These are phyloP conservation scores for Vaccinium corymbosum DNA, from an alignment of 148 eudicot genomes.

Conservation along the genomic window DNA sequence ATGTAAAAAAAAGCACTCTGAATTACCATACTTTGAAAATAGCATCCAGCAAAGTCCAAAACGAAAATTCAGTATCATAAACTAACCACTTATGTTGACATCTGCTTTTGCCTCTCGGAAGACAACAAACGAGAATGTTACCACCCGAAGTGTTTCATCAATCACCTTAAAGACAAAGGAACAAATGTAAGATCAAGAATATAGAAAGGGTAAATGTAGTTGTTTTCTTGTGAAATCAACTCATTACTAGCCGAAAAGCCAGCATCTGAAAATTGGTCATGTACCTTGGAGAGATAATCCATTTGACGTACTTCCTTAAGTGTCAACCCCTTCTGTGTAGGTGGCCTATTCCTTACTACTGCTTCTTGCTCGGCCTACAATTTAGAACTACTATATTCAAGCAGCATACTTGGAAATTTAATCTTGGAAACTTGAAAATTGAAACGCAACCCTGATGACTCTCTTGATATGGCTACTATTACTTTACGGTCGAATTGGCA, in stretches of 20 bases:
- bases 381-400: neutral
- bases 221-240: neutral
- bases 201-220: too few species aligned
- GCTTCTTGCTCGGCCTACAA: constrained; percentile 77
- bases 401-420: neutral
- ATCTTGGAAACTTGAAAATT: neutral
- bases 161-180: constrained; percentile 50
- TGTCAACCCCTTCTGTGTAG: constrained; percentile 60
- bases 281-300: constrained; percentile 81
- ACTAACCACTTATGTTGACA: constrained; percentile 58
- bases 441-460: neutral
- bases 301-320: constrained; percentile 69
- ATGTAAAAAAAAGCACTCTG: neutral
- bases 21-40: neutral
- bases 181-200: too few species aligned
- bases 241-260: neutral
- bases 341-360: constrained; percentile 53
- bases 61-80: neutral
- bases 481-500: neutral
- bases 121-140: constrained; percentile 68
- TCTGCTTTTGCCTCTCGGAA: constrained; percentile 82
- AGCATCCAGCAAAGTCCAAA: neutral
- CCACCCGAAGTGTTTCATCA: constrained; percentile 82
- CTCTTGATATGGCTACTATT: neutral
- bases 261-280: neutral